A percentile compares a stretch with the other conserved stretches of the same genome.
Conservation (phyloP, 2,329 filamentous ascomycete species). For the Bipolaris bicolor region DNA sequence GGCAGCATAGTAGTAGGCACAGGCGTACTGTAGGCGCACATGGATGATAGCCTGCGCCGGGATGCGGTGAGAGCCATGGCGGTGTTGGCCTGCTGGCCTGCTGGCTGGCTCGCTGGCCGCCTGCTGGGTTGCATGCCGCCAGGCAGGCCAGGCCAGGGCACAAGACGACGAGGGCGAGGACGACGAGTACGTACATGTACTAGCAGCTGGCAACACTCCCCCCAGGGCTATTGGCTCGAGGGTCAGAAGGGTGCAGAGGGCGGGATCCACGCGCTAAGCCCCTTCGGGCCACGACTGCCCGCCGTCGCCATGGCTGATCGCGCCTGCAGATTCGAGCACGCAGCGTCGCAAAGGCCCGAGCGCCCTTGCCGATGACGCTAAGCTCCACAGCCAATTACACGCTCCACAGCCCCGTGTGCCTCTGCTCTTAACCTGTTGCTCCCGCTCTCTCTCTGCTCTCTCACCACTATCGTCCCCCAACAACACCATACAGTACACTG, state of each 20-base stretch:
- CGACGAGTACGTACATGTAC: too few relatives aligned
- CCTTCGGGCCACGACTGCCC: conserved; percentile 3
- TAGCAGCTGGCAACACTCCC: too few relatives aligned
- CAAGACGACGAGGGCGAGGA: too few relatives aligned
- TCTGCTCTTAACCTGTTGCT: conserved; percentile 35
- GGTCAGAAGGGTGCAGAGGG: background rate
- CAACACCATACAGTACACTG: conserved; percentile 31
- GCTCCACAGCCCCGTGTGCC: conserved; percentile 21
- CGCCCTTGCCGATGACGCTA: conserved; percentile 29
- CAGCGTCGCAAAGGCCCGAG: conserved; percentile 12
- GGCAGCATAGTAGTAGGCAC: background rate
- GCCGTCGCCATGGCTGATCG: conserved; percentile 23
- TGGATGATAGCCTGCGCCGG: background rate
- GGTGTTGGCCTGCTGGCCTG: conserved; percentile 16
- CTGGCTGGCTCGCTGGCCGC: background rate
- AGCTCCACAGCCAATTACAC: conserved; percentile 27
- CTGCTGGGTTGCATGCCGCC: too few relatives aligned
- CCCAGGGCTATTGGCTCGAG: too few relatives aligned
- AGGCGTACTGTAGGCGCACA: too few relatives aligned
- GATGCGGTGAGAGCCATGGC: conserved; percentile 24
- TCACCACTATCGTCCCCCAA: conserved; percentile 35
- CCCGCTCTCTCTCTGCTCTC: conserved; percentile 35
- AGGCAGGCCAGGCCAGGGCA: too few relatives aligned
- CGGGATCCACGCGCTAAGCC: conserved; percentile 12
- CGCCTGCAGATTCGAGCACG: conserved; percentile 23